Base-by-base conservation (phyloP, 805 yeast genomes). In the Wickerhamomyces kurtzmanii region DNA sequence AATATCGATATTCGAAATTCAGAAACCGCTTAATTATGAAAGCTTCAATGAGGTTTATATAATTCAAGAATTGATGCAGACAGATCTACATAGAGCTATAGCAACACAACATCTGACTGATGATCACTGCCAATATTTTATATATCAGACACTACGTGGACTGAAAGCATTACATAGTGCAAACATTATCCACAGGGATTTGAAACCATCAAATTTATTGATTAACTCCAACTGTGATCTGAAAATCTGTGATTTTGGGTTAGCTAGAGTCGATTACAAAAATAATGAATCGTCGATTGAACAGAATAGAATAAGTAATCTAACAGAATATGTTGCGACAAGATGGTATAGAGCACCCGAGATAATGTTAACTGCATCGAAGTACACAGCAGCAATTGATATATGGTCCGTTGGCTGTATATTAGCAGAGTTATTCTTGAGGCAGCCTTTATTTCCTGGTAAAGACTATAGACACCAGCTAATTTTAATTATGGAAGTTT, bases 311-410 rank as follows among this genome's bases (percentile, higher is more conserved):
- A 75, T 47, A 68, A 73, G 84, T 5, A 76, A 75, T 51, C 80
- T 89, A 94, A 89, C 97, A 3, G 97, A 89, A 54, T 89, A 89
- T 50, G 97, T 89, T 24, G 97, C 97, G 8, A 89, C 97, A 4
- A 64, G 97, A 39, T 89, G 97, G 96, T 89, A 89, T 54, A 65
- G 97, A 31, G 97, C 97, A 1, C 97, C 97, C 0, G 97, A 89
- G 45, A 86, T 89, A 50, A 89, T 89, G 97, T 66, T 89, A 27
- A 85, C 95, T 10, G 85, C 87, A 44, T 89, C 86, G 38, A 84
- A 81, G 45, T 89, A 89, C 57, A 82, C 96, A 15, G 82, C 89
- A 21, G 96, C 96, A 20, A 89, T 89, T 46, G 97, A 89, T 55
- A 75, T 89, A 18, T 89, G 97, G 97, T 80, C 94, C 3, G 94